A percentile compares a stretch with the other conserved stretches of the same genome.
phyloP scores from a whole-genome alignment of 2,329 filamentous ascomycete species.

The Teratosphaeria nubilosa region DNA sequence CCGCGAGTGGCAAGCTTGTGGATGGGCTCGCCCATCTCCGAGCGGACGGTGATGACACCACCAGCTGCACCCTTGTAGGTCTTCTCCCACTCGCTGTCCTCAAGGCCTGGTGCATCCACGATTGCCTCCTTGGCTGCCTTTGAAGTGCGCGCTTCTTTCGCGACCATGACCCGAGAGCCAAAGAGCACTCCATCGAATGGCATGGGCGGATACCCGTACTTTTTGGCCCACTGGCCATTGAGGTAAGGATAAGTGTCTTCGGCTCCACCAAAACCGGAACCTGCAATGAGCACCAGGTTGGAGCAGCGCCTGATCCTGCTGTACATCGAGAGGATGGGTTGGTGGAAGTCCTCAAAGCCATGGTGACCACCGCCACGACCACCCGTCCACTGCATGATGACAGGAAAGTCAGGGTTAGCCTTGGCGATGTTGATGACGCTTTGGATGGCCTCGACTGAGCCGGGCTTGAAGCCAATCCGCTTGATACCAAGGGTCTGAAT shows the following conservation, averaged over 20 bases:
- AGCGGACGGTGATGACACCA: constrained; percentile 90
- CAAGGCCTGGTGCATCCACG: constrained; percentile 71
- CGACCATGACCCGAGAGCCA: constrained; percentile 88
- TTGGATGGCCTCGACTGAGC: constrained; percentile 79
- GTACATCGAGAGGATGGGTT: constrained; percentile 86
- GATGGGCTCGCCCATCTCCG: constrained; percentile 98
- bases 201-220: constrained; percentile 83
- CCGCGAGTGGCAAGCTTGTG: constrained; percentile 96
- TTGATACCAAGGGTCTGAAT: constrained; percentile 87
- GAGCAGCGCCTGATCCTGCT: constrained; percentile 71
- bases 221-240: constrained; percentile 77
- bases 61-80: constrained; percentile 86
- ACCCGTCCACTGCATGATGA: constrained; percentile 90
- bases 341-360: constrained; percentile 91
- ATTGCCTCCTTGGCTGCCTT: constrained; percentile 83
- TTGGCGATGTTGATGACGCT: constrained; percentile 85
- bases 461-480: constrained; percentile 91
- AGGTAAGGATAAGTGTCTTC: constrained; percentile 90
- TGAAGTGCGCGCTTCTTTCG: constrained; percentile 84
- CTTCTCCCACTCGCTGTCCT: constrained; percentile 79
- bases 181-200: constrained; percentile 88
- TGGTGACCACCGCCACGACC: constrained; percentile 90
- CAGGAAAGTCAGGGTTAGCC: constrained; percentile 87
- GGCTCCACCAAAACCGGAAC: constrained; percentile 81
- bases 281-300: constrained; percentile 82